A percentile compares a stretch with the other conserved stretches of the same genome.
Conservation (phyloP, 2,329 filamentous ascomycete species). For the Alternaria sp. region DNA sequence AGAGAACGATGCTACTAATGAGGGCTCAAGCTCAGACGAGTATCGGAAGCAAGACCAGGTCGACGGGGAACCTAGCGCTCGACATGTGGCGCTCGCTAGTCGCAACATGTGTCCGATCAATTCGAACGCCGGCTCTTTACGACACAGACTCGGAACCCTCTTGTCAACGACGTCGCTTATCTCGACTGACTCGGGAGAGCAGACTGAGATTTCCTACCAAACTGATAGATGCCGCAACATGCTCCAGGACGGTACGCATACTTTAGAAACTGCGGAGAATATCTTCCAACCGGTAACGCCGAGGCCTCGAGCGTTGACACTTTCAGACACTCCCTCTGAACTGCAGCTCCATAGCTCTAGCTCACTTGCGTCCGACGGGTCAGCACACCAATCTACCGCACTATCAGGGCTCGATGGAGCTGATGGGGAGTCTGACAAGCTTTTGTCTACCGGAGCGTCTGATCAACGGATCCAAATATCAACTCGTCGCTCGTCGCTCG, state of each 20-base stretch:
- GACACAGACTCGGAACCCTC: not conserved
- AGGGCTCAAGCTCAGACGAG: too few species aligned
- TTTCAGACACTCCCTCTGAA: not conserved
- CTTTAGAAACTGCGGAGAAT: not conserved
- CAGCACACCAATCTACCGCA: not conserved
- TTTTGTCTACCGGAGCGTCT: not conserved
- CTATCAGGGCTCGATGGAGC: not conserved
- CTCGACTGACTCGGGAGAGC: not conserved
- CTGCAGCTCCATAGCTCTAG: not conserved
- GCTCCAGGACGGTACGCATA: not conserved
- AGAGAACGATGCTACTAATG: not conserved
- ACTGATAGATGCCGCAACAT: not conserved
- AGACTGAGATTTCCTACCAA: not conserved
- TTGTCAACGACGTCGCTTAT: not conserved
- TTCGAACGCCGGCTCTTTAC: not conserved
- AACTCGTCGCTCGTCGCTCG: not conserved
- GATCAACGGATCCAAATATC: not conserved
- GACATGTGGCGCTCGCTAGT: not conserved
- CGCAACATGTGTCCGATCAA: not conserved
- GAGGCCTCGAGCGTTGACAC: not conserved
- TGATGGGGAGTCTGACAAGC: not conserved
- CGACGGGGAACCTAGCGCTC: not conserved
- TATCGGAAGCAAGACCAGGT: not conserved
- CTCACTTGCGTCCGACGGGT: not conserved
- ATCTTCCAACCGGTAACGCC: not conserved